Base-by-base conservation (phyloP, 768 basidiomycete species). In the Chlorophyllum brunneum region DNA sequence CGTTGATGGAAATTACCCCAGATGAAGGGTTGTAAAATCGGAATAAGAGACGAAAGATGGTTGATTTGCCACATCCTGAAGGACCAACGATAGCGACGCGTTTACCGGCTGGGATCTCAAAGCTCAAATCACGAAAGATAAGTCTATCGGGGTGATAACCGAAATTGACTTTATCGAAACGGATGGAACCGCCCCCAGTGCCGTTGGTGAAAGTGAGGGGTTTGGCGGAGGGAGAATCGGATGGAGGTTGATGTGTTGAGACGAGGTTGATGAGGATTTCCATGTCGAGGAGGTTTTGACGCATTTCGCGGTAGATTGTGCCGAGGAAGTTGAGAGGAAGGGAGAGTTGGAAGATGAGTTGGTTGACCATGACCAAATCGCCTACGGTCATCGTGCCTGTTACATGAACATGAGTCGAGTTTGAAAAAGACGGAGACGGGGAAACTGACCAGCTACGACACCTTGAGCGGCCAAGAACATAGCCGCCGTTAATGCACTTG, bases 331-430 rank as follows among this genome's bases (percentile, higher is more conserved):
- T 98, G 55, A 99, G 82, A 3, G 97, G 97, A 27, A 98, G 72
- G 0, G 94, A 97, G 0, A 99, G 74, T 63, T 99, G 97, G 75
- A 99, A 99, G 29, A 98, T 93, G 22, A 99, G 79, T 64, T 98
- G 95, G 67, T 99, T 99, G 60, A 97, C 88, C 95, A 99, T 98
- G 59, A 99, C 97, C 11, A 99, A 81, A 62, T 99, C 97, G 6
- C 97, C 97, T 20, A 99, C 81, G 3, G 95, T 97, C 95, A 99
- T 98, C 0, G 91, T 92, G 6, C 94, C 95, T 95, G 56, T 10
- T 24, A 9, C 9, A 26, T 36, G 22, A 2, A 55, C 38, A 54
- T 37, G 16, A 13, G 31, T 40, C 37, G 1, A 24, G 23, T 3
- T 45, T 6, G 27, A 26, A 16, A 6, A n/a, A 30, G 18, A 5